Conservation (phyloP, 306 rosid species). For the Citrullus colocynthis region DNA sequence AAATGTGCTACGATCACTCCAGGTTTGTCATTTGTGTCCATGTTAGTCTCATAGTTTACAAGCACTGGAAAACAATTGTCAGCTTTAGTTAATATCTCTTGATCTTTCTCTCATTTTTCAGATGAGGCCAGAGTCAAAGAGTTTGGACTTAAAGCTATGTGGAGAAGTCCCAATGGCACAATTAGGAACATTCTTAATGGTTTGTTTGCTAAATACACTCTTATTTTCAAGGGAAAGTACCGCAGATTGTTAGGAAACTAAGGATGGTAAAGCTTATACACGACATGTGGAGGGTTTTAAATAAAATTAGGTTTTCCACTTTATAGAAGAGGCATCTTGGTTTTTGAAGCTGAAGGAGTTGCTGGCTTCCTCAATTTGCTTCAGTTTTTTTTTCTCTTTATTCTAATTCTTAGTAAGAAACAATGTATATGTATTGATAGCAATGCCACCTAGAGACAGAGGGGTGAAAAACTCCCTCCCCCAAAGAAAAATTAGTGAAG, state of each 20-base stretch:
- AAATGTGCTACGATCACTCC: constrained; percentile 98
- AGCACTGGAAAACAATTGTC: neutral
- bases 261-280: neutral
- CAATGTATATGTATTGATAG: no score
- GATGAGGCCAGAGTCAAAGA: constrained; percentile 93
- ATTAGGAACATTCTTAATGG: constrained; percentile 87
- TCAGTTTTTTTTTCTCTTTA: no score
- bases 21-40: constrained; percentile 37
- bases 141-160: constrained; percentile 89
- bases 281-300: neutral
- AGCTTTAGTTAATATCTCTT: neutral
- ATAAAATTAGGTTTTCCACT: neutral
- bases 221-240: neutral
- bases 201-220: constrained; percentile 18
- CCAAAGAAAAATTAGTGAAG: no score
- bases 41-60: neutral
- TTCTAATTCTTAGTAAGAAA: no score
- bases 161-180: constrained; percentile 99
- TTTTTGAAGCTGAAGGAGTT: neutral
- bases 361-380: neutral
- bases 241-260: neutral
- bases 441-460: no score
- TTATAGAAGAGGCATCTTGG: neutral
- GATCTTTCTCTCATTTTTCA: constrained; percentile 19
- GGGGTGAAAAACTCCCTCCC: no score